Percentiles rank a stretch among this genome's conserved stretches.
Conservation (phyloP, 2,329 filamentous ascomycete species). For the Aspergillus phoenicis region DNA sequence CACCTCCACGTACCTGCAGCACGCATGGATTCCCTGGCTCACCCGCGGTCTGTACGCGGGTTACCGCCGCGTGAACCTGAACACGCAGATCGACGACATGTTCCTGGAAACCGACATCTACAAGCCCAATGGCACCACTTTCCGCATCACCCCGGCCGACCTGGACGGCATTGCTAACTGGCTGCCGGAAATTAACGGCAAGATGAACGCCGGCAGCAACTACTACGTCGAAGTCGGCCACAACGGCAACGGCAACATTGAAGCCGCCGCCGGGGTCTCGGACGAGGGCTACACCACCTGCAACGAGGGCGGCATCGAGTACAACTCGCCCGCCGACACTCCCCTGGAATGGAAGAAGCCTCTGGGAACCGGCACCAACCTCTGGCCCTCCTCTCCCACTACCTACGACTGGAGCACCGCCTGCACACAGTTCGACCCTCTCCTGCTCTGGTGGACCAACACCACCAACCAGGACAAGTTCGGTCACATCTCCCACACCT, state of each 20-base stretch:
- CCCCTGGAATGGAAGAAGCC: constrained; percentile 55
- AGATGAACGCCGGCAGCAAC: constrained; percentile 54
- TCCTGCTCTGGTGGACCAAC: constrained; percentile 59
- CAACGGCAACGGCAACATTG: constrained; percentile 59
- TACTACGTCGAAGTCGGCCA: constrained; percentile 59
- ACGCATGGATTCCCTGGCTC: constrained; percentile 65
- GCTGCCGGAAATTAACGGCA: constrained; percentile 45
- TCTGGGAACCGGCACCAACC: constrained; percentile 52
- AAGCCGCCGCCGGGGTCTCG: constrained; percentile 31
- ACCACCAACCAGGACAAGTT: constrained; percentile 56
- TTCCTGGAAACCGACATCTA: constrained; percentile 58
- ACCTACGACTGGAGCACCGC: constrained; percentile 53
- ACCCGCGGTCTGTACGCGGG: constrained; percentile 61
- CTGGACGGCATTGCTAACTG: constrained; percentile 50
- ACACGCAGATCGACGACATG: constrained; percentile 65
- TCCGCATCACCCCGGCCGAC: constrained; percentile 54
- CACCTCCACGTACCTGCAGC: constrained; percentile 61
- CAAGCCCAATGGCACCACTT: constrained; percentile 50
- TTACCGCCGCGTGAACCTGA: constrained; percentile 58
- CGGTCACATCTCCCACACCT: constrained; percentile 64
- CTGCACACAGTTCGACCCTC: constrained; percentile 54
- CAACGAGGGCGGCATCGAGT: constrained; percentile 48
- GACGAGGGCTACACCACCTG: constrained; percentile 30
- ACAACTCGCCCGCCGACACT: constrained; percentile 49
- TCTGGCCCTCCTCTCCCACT: constrained; percentile 52